Conservation (phyloP, 2,329 filamentous ascomycete species). For the Botryosphaeria dothidea region DNA sequence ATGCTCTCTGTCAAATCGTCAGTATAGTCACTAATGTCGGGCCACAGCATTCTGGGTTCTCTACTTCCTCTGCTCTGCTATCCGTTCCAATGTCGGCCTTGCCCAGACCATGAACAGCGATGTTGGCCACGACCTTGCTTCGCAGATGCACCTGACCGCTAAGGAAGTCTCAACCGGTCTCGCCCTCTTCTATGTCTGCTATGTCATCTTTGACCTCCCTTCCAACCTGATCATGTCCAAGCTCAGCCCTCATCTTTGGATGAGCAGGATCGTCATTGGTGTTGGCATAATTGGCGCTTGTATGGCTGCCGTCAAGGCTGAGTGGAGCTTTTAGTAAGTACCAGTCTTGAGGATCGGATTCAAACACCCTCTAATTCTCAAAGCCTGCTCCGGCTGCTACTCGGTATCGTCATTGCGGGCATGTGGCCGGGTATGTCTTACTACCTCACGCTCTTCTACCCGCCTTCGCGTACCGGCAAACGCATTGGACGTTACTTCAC, state of each 20-base stretch:
- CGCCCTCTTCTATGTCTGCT: conserved; percentile 88
- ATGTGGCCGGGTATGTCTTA: conserved; percentile 97
- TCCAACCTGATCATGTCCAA: conserved; percentile 88
- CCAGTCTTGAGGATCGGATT: conserved; percentile 14
- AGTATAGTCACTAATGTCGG: background rate
- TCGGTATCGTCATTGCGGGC: conserved; percentile 85
- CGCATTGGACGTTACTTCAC: conserved; percentile 89
- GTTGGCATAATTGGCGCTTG: conserved; percentile 83
- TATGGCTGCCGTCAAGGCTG: conserved; percentile 76
- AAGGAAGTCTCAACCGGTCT: conserved; percentile 82
- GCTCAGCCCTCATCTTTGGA: conserved; percentile 84
- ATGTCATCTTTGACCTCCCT: conserved; percentile 85
- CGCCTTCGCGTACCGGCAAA: conserved; percentile 81
- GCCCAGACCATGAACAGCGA: conserved; percentile 89
- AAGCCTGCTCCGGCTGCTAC: conserved; percentile 75
- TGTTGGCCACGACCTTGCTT: conserved; percentile 71
- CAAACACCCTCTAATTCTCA: conserved; percentile 19
- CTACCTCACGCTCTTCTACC: conserved; percentile 89
- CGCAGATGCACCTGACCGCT: conserved; percentile 66
- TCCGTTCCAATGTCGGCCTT: conserved; percentile 87
- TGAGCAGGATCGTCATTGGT: conserved; percentile 85
- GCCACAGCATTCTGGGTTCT: conserved; percentile 76
- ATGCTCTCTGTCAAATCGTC: background rate
- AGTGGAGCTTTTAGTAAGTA: conserved; percentile 78
- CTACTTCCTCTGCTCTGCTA: conserved; percentile 90